Base-by-base conservation (phyloP, 768 basidiomycete species). In the Hericium rajendrae region DNA sequence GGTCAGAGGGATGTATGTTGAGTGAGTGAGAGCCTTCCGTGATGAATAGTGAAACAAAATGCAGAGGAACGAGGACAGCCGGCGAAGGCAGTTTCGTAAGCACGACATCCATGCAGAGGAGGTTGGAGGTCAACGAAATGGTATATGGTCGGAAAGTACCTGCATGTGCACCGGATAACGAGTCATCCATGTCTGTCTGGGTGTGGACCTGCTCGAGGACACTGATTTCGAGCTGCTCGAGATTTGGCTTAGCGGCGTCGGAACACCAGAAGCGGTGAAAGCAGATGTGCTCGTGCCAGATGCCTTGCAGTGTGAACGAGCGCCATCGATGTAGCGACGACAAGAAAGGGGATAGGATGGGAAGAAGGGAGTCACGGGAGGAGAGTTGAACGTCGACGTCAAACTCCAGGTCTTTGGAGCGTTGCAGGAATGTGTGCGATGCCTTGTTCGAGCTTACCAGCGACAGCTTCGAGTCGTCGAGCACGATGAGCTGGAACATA, bases 291-390 rank as follows among this genome's bases (percentile, higher is more conserved):
- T 61, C 75, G 65, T 49, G 75, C 75, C 63, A 57, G n/a, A 62
- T 59, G 6, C 67, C 69, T n/a, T 71, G 69, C 53, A 86, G 69
- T 2, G 64, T 69, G 61, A 82, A 79, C 2, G 73, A 71, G 46
- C 75, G 71, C 85, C 86, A 88, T 41, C 88, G 79, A 57, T 72
- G 65, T 43, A 87, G 64, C 28, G 76, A 70, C 10, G 78, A 72
- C 0, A 89, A 70, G 38, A 88, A 72, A 5, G 82, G 84, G 0
- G 84, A 82, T 38, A 89, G 71, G 58, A 88, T 74, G 9, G 86
- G 78, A 4, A 88, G 74, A 38, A 87, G 71, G 56, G 71, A 70
- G 57, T 85, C 80, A 24, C 74, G 68, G 56, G 76, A 72, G 22
- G 69, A 56, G 18, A 82, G 68, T 16, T 76, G 68, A 56, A 88